phyloP scores from a whole-genome alignment of 257 asterid species.

The Perilla frutescens region DNA sequence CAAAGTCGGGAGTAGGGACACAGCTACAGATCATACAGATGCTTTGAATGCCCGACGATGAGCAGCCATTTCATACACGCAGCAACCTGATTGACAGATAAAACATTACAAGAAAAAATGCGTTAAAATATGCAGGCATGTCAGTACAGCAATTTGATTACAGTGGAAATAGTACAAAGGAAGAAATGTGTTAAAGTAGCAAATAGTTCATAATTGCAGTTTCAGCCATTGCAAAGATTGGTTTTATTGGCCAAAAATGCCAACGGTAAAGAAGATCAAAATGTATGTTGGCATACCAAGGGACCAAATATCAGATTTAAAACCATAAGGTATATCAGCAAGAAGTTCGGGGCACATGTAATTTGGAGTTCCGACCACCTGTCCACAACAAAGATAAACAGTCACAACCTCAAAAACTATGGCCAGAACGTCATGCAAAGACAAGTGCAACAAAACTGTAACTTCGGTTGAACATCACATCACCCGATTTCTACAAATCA shows the following conservation, averaged over 20 bases:
- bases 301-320: constrained; percentile 99
- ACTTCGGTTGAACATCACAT: neutral
- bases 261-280: neutral
- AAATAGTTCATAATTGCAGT: no score
- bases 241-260: neutral
- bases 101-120: neutral
- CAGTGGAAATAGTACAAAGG: no score
- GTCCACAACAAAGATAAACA: constrained; percentile 20
- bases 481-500: neutral
- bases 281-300: constrained; percentile 62
- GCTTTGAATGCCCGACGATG: constrained; percentile 95
- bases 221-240: no score
- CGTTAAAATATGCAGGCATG: no score
- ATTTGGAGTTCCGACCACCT: constrained; percentile 99
- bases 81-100: constrained; percentile 67
- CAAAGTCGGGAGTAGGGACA: neutral
- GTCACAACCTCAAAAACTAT: constrained; percentile 17
- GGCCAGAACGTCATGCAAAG: neutral
- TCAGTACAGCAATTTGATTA: no score
- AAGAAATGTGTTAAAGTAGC: no score
- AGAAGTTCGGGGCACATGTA: constrained; percentile 99
- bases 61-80: constrained; percentile 96
- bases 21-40: constrained; percentile 55
- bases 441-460: no score
- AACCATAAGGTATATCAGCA: constrained; percentile 97